phyloP scores from a whole-genome alignment of 2,329 filamentous ascomycete genomes.

The Calonectria multiphialidica region DNA sequence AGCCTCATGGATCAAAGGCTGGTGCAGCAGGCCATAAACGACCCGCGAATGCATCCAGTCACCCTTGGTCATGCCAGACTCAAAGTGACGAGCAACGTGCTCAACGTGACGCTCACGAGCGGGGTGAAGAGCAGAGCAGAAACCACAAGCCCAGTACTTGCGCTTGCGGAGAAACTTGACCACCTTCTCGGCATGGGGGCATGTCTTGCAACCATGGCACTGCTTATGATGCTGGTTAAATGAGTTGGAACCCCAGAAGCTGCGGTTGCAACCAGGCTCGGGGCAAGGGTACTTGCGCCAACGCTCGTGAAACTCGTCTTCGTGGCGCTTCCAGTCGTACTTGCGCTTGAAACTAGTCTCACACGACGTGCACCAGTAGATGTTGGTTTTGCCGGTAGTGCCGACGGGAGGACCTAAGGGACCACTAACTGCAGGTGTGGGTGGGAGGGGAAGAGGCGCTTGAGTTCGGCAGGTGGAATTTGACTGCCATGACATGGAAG shows the following conservation, averaged over 20 bases:
- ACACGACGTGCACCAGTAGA: constrained; percentile 69
- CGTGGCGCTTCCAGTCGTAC: constrained; percentile 78
- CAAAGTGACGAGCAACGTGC: constrained; percentile 77
- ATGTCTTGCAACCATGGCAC: constrained; percentile 73
- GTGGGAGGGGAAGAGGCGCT: constrained; percentile 52
- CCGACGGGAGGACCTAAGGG: constrained; percentile 45
- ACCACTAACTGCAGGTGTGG: constrained; percentile 48
- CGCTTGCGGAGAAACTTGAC: constrained; percentile 73
- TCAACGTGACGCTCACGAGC: constrained; percentile 76
- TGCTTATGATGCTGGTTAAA: constrained; percentile 78
- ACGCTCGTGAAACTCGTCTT: constrained; percentile 77
- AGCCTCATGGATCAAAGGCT: constrained; percentile 70
- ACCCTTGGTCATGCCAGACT: constrained; percentile 70
- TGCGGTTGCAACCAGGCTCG: constrained; percentile 72
- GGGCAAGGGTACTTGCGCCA: constrained; percentile 77
- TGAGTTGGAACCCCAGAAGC: constrained; percentile 76
- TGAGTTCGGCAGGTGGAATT: constrained; percentile 50
- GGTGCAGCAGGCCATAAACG: constrained; percentile 75
- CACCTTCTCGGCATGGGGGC: constrained; percentile 73
- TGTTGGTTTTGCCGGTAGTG: constrained; percentile 55
- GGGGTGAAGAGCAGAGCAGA: constrained; percentile 73
- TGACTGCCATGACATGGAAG: constrained; percentile 55
- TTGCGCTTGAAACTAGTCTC: constrained; percentile 77
- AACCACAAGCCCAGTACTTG: constrained; percentile 77
- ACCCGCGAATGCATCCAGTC: constrained; percentile 79